Conservation (phyloP, 371 early-diverging fungal genomes). For the Mucor indicus region DNA sequence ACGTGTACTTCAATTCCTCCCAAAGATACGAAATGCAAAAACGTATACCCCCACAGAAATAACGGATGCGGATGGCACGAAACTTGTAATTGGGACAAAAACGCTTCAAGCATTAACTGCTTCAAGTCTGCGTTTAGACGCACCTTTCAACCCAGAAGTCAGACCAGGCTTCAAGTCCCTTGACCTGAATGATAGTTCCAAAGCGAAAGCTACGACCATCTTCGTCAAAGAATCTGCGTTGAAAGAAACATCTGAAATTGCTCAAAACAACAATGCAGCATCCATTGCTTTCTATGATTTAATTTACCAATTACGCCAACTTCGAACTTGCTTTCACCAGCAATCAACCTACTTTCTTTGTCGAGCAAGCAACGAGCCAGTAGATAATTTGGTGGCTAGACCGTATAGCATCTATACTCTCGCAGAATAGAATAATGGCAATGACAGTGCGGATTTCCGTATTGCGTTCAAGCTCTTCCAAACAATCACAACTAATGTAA, state of each 20-base stretch:
- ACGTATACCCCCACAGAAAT: conserved; percentile 25
- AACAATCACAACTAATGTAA: conserved; percentile 10
- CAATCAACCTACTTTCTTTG: conserved; percentile 9
- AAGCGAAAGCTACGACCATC: conserved; percentile 8
- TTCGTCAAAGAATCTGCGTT: conserved; percentile 10
- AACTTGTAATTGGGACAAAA: conserved; percentile 24
- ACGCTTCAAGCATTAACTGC: conserved; percentile 19
- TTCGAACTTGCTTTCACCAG: conserved; percentile 4
- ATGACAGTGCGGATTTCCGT: conserved; percentile 13
- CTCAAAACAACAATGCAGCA: conserved; percentile 4
- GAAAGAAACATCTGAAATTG: conserved; percentile 12
- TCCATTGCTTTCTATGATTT: conserved; percentile 13
- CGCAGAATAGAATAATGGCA: conserved; percentile 12
- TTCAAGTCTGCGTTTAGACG: conserved; percentile 12
- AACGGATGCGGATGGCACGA: conserved; percentile 6
- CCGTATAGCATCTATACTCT: conserved; percentile 17
- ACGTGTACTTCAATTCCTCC: conserved; percentile 9
- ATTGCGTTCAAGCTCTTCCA: conserved; percentile 8
- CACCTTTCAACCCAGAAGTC: conserved; percentile 8
- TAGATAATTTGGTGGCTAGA: conserved; percentile 10
- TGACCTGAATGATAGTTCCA: conserved; percentile 7
- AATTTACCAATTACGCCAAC: conserved; percentile 8
- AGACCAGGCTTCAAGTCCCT: conserved; percentile 3
- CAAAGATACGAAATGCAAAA: conserved; percentile 11
- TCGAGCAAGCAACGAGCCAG: conserved; percentile 6